These are phyloP conservation scores for Rubia tinctorum DNA, from an alignment of 305 asterid species.

Conservation along the genomic window DNA sequence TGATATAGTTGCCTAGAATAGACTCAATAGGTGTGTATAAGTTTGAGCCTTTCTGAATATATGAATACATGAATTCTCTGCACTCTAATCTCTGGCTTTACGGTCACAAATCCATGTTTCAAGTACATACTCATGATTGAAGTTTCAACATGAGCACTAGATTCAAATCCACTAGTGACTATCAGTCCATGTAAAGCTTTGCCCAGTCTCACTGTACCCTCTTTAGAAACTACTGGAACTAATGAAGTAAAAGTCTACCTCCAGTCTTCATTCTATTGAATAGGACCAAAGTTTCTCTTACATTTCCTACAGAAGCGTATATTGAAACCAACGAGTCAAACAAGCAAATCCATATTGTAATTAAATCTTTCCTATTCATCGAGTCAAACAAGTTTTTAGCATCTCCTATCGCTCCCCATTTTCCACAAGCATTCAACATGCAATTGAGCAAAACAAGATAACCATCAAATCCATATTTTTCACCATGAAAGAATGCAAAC, in stretches of 20 bases:
- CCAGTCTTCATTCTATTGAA: conserved; percentile 50
- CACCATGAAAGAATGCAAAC: conserved; percentile 45
- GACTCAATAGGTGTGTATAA: too few relatives aligned
- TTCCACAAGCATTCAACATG: conserved; percentile 65
- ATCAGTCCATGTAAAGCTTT: conserved; percentile 62
- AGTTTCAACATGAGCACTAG: conserved; percentile 50
- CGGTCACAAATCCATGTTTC: conserved; percentile 48
- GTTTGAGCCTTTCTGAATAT: too few relatives aligned
- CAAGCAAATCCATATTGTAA: too few relatives aligned
- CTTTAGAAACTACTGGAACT: conserved; percentile 54
- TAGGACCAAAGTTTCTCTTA: conserved; percentile 37
- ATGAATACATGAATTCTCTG: too few relatives aligned
- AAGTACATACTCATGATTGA: conserved; percentile 59
- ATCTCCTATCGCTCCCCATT: conserved; percentile 54
- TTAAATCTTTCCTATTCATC: conserved; percentile 48
- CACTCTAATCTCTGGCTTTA: too few relatives aligned
- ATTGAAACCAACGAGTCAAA: conserved; percentile 66
- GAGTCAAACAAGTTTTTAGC: conserved; percentile 57
- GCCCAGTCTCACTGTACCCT: conserved; percentile 44
- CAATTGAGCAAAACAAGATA: conserved; percentile 48
- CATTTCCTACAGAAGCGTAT: conserved; percentile 40
- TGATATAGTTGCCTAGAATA: too few relatives aligned
- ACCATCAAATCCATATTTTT: conserved; percentile 41
- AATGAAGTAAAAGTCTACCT: conserved; percentile 56
- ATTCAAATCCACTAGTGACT: conserved; percentile 43